Conservation (phyloP, 805 yeast genomes). For the Cyberlindnera mississippiensis region DNA sequence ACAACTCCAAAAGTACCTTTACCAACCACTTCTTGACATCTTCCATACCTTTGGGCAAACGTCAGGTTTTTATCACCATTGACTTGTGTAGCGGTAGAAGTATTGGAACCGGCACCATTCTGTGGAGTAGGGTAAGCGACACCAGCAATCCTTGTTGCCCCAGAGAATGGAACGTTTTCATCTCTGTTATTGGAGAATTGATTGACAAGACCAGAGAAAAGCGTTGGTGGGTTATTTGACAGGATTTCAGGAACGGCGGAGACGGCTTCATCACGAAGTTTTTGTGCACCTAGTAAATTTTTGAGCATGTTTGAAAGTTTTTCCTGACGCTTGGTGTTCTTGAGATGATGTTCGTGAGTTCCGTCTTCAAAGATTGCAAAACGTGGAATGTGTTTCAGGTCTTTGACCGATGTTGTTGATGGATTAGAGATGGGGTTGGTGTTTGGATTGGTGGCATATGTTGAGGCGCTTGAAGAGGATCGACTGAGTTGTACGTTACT, state of each 20-base stretch:
- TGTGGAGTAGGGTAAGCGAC: conserved; percentile 2
- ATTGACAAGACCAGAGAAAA: conserved; percentile 60
- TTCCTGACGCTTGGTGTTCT: conserved; percentile 74
- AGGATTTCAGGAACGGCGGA: conserved; percentile 69
- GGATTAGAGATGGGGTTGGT: neutral
- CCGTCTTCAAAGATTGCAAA: conserved; percentile 64
- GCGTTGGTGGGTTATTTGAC: conserved; percentile 60
- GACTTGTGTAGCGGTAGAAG: neutral
- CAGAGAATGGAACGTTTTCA: conserved; percentile 34
- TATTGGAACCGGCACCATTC: neutral
- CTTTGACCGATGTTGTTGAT: conserved; percentile 4
- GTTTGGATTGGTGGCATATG: conserved; percentile 3
- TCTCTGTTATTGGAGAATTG: conserved; percentile 50
- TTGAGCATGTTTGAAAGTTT: conserved; percentile 71
- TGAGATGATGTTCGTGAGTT: conserved; percentile 73
- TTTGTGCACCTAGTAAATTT: conserved; percentile 71
- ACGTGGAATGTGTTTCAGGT: conserved; percentile 29
- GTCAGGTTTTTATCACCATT: conserved; percentile 31
- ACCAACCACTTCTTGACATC: conserved; percentile 93
- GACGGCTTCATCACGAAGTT: conserved; percentile 64
- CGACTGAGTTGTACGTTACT: conserved; percentile 19
- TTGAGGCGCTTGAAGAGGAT: conserved; percentile 24
- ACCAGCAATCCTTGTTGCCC: conserved; percentile 30
- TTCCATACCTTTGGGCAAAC: conserved; percentile 85
- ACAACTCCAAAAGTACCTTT: conserved; percentile 94